These are phyloP conservation scores for Didymellaceae sp. DNA, from an alignment of 2,329 filamentous ascomycete genomes.

Conservation along the genomic window DNA sequence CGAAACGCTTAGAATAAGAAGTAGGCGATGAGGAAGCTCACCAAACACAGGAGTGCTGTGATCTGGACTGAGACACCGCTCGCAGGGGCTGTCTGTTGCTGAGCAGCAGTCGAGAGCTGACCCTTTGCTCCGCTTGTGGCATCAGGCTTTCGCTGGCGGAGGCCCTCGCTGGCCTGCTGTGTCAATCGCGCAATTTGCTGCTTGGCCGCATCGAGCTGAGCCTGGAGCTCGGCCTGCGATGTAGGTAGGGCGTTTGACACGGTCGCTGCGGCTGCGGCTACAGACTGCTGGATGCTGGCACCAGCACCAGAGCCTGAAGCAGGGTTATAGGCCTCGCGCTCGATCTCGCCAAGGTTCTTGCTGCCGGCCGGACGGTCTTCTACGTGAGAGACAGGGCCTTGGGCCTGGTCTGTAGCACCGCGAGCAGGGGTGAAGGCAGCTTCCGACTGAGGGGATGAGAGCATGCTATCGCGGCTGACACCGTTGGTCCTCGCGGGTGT, in stretches of 20 bases:
- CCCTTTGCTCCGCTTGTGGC: constrained; percentile 59
- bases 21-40: constrained; percentile 94
- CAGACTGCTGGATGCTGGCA: constrained; percentile 45
- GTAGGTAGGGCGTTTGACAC: constrained; percentile 57
- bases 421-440: constrained; percentile 55
- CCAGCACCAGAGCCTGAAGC: constrained; percentile 33
- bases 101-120: constrained; percentile 57
- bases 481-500: constrained; percentile 46
- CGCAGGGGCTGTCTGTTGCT: constrained; percentile 59
- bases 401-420: constrained; percentile 35
- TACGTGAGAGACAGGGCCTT: constrained; percentile 48
- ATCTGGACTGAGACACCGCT: constrained; percentile 88
- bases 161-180: constrained; percentile 65
- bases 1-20: constrained; percentile 79
- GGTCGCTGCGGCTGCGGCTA: constrained; percentile 56
- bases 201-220: constrained; percentile 77
- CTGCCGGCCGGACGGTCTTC: constrained; percentile 49
- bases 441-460: constrained; percentile 63
- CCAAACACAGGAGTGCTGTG: constrained; percentile 80
- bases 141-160: constrained; percentile 79
- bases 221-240: constrained; percentile 68
- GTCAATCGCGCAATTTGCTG: constrained; percentile 73
- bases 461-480: constrained; percentile 36
- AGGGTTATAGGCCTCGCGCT: constrained; percentile 50
- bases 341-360: constrained; percentile 51